Evolutionary conservation across 352 stramenopile genomes (phyloP), one percentile per base, ranked within the genome.

Genomic region (Thraustochytrium striatum): DNA sequence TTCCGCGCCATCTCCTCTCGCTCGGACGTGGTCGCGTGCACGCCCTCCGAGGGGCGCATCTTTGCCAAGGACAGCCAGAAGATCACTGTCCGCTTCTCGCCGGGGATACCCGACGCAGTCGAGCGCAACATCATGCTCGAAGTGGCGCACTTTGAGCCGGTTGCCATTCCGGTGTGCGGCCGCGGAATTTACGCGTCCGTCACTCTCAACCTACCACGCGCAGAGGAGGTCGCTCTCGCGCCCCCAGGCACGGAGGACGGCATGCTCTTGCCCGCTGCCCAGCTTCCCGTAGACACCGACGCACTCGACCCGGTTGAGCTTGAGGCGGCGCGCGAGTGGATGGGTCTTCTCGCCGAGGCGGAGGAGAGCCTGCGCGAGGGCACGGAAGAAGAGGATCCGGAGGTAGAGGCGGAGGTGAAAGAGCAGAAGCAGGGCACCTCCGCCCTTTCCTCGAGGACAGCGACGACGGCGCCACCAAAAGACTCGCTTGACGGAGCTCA

Each of bases 131-230:
- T 98, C n/a, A 78, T 93, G 21, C 85, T 98, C 41, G 91, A 98
- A 78, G 87, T 97, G 43, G 94, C 92, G 2, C 93, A 98, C 82
- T 97, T 98, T 75, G 88, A 97, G 61, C 92, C 94, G 1, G 84
- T 98, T 19, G 87, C 87, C 38, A 92, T 98, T 57, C 90, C 91
- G 25, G 59, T 98, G 5, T 92, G 90, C 65, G 93, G 91, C 0
- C 84, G 85, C 58, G 93, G 92, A 3, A 95, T 95, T 13, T 98
- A 96, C 82, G 86, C 94, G 2, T 87, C 90, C 25, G 89, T 97
- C n/a, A 86, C 84, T 1, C 87, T 95, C 33, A 93, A 90, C 62
- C 85, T 98, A 32, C 94, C 93, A 3, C 88, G 93, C 28, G 68
- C 70, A 3, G 47, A 79, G 57, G 69, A 52, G 9, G 11, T 70